Evolutionary conservation across 129 eudicot genomes (phyloP).

Genomic region (Flaveria ramosissima): DNA sequence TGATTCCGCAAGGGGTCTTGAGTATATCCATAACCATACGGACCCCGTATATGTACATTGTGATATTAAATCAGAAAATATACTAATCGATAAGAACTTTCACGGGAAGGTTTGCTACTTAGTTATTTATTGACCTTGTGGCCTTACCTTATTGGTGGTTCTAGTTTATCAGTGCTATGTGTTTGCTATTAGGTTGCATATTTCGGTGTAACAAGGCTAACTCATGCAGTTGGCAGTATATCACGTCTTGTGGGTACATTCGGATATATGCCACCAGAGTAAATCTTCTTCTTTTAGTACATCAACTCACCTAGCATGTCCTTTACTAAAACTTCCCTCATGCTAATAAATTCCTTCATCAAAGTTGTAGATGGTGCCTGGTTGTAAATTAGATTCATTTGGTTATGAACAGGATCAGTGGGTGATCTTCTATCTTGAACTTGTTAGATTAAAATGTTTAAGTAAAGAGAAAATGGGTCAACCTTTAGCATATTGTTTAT

Average conservation of each 20-base stretch:
- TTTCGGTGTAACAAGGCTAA: slow-evolving; percentile 83
- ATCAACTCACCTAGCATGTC: too few relatives aligned
- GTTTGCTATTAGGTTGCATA: slow-evolving; percentile 76
- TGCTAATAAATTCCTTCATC: too few relatives aligned
- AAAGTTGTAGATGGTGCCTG: too few relatives aligned
- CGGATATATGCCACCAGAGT: slow-evolving; percentile 99
- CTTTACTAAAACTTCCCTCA: too few relatives aligned
- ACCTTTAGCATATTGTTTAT: too few relatives aligned
- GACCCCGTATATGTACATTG: slow-evolving; percentile 39
- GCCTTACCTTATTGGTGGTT: not conserved
- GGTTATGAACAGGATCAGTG: too few relatives aligned
- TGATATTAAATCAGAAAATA: slow-evolving; percentile 84
- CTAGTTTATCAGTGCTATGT: not conserved
- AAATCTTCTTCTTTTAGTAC: slow-evolving; percentile 33
- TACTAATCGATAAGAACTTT: slow-evolving; percentile 68
- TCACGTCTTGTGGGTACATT: slow-evolving; percentile 92
- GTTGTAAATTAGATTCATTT: too few relatives aligned
- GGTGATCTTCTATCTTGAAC: too few relatives aligned
- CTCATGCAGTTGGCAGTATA: slow-evolving; percentile 60
- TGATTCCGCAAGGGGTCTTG: slow-evolving; percentile 95
- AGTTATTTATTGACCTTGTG: not conserved
- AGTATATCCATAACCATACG: slow-evolving; percentile 33
- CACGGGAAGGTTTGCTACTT: slow-evolving; percentile 57
- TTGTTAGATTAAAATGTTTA: too few relatives aligned
- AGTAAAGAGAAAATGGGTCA: too few relatives aligned